Conservation (phyloP, 768 basidiomycete genomes). For the Lactarius sanguifluus region DNA sequence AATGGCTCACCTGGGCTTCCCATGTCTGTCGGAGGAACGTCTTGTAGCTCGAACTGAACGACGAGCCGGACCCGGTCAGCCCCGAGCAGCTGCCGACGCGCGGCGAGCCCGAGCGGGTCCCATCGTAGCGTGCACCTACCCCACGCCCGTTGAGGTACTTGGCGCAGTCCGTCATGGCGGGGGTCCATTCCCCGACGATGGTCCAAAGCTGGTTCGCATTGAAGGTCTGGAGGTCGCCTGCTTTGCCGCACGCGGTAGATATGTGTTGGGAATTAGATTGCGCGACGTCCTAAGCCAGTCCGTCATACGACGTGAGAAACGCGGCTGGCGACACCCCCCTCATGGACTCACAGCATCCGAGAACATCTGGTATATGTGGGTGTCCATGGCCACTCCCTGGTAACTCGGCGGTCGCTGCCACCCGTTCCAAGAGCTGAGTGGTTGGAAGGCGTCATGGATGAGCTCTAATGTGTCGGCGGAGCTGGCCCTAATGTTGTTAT, state of each 20-base stretch:
- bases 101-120: constrained; percentile 57
- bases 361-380: constrained; percentile 79
- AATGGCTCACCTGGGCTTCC: constrained; percentile 67
- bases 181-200: constrained; percentile 86
- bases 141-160: constrained; percentile 85
- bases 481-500: constrained; percentile 61
- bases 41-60: constrained; percentile 78
- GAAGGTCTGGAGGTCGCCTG: constrained; percentile 48
- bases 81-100: constrained; percentile 72
- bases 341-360: constrained; percentile 45
- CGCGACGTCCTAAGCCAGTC: constrained; percentile 43
- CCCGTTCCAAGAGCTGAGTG: constrained; percentile 65
- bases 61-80: constrained; percentile 66
- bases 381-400: constrained; percentile 76
- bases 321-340: neutral
- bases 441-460: constrained; percentile 79
- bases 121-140: constrained; percentile 59
- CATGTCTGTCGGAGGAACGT: constrained; percentile 77
- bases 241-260: constrained; percentile 51
- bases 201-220: constrained; percentile 59
- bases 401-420: constrained; percentile 53
- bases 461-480: constrained; percentile 63
- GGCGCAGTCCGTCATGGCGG: constrained; percentile 74
- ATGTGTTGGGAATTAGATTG: constrained; percentile 59
- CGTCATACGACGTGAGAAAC: neutral